phyloP scores from a whole-genome alignment of 805 yeast species.

The Saccharomycopsis sp. region DNA sequence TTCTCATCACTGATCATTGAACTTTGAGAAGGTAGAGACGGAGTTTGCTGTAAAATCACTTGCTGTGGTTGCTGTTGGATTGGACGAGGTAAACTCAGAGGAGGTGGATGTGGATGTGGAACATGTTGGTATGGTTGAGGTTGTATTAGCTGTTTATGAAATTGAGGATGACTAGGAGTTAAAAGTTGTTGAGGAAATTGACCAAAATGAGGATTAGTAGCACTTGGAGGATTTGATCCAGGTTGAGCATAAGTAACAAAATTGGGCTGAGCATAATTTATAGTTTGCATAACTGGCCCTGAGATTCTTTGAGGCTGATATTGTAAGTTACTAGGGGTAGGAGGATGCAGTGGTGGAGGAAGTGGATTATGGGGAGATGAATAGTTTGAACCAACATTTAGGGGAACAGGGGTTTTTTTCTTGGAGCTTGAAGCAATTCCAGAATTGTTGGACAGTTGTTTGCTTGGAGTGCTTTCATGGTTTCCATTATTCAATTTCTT shows the following conservation, averaged over 20 bases:
- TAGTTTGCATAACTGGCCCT: too few species aligned
- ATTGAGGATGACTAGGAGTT: not conserved
- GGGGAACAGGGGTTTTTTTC: too few species aligned
- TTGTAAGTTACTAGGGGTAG: not conserved
- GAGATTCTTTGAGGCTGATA: too few species aligned
- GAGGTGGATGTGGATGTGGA: constrained; percentile 6
- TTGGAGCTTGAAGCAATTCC: too few species aligned
- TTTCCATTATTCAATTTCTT: constrained; percentile 18
- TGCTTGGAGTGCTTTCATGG: not conserved
- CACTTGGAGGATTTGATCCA: constrained; percentile 4
- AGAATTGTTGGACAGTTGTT: not conserved
- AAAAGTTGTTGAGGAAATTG: constrained; percentile 1
- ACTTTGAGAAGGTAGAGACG: too few species aligned
- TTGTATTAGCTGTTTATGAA: not conserved
- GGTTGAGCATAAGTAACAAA: not conserved
- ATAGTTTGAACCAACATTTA: too few species aligned
- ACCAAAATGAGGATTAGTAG: constrained; percentile 1
- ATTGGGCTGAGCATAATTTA: too few species aligned
- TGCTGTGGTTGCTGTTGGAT: constrained; percentile 19
- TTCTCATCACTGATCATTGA: too few species aligned
- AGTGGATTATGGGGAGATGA: too few species aligned
- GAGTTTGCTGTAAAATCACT: constrained; percentile 5
- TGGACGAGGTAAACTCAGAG: not conserved
- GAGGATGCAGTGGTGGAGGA: too few species aligned
- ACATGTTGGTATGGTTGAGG: constrained; percentile 6